These are phyloP conservation scores for Ophiostoma pallidulum DNA, from an alignment of 2,329 filamentous ascomycete genomes.

Conservation along the genomic window DNA sequence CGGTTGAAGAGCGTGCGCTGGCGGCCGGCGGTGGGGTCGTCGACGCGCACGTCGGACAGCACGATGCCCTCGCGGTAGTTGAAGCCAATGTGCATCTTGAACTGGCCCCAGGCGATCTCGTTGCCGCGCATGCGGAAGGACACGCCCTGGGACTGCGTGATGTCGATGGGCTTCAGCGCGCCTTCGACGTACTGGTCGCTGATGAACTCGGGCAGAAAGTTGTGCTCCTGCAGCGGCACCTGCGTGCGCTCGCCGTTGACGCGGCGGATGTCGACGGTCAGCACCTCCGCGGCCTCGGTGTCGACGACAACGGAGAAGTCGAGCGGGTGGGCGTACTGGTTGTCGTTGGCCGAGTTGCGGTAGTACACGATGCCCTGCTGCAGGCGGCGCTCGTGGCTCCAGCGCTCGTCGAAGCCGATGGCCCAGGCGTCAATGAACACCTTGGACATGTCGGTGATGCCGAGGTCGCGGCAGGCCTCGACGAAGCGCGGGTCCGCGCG, in stretches of 20 bases:
- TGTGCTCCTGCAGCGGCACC: slow-evolving; percentile 67
- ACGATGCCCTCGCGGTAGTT: slow-evolving; percentile 91
- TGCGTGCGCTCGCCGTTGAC: slow-evolving; percentile 67
- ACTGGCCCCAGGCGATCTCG: slow-evolving; percentile 81
- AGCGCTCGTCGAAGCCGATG: slow-evolving; percentile 87
- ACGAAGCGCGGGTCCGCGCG: slow-evolving; percentile 78
- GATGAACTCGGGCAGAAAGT: slow-evolving; percentile 60
- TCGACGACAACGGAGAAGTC: slow-evolving; percentile 93
- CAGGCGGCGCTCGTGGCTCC: slow-evolving; percentile 66
- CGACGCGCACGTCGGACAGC: slow-evolving; percentile 81
- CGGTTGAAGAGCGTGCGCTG: slow-evolving; percentile 78
- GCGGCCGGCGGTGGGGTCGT: slow-evolving; percentile 58
- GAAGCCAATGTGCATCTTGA: slow-evolving; percentile 87
- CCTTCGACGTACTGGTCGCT: slow-evolving; percentile 66
- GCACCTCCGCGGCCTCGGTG: slow-evolving; percentile 64
- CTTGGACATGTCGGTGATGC: slow-evolving; percentile 79
- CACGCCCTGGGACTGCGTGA: slow-evolving; percentile 70
- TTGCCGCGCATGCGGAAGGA: slow-evolving; percentile 62
- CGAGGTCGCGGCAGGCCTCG: slow-evolving; percentile 80
- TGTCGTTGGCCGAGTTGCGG: slow-evolving; percentile 72
- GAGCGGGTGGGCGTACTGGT: slow-evolving; percentile 82
- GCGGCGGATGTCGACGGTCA: slow-evolving; percentile 75
- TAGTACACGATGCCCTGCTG: slow-evolving; percentile 97
- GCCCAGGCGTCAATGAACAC: slow-evolving; percentile 96
- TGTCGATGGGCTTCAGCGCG: slow-evolving; percentile 62